A percentile compares a stretch with the other conserved stretches of the same genome.
Evolutionary conservation across 768 basidiomycete genomes (phyloP).

Genomic region (Leucocoprinus birnbaumii): DNA sequence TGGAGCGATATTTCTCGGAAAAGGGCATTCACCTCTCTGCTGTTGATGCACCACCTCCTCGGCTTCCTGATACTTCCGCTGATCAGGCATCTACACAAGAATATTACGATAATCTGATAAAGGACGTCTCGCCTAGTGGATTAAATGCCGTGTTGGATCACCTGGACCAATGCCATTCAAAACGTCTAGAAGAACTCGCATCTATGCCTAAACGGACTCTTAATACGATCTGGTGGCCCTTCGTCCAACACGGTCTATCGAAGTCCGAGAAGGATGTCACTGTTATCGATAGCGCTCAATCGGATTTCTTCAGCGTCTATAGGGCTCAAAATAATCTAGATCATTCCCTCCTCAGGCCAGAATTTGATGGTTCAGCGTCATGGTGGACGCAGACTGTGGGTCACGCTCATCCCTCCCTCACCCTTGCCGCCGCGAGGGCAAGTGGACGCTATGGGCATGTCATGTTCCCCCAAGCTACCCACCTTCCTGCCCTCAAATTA

Average conservation of each 20-base stretch:
- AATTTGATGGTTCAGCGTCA: slow-evolving; percentile 91
- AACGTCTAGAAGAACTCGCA: slow-evolving; percentile 70
- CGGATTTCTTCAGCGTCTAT: slow-evolving; percentile 78
- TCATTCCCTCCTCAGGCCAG: slow-evolving; percentile 39
- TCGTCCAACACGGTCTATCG: slow-evolving; percentile 84
- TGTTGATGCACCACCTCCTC: slow-evolving; percentile 57
- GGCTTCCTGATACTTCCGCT: slow-evolving; percentile 34
- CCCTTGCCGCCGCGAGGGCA: slow-evolving; percentile 84
- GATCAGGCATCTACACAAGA: slow-evolving; percentile 54
- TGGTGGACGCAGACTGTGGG: slow-evolving; percentile 98
- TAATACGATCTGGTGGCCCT: slow-evolving; percentile 93
- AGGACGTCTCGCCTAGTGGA: slow-evolving; percentile 28
- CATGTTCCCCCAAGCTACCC: slow-evolving; percentile 88
- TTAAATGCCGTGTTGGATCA: slow-evolving; percentile 49
- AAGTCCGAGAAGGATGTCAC: slow-evolving; percentile 71
- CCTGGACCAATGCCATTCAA: slow-evolving; percentile 60
- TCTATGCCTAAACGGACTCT: slow-evolving; percentile 78
- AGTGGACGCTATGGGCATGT: slow-evolving; percentile 96
- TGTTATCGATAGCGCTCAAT: slow-evolving; percentile 87
- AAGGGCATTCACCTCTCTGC: slow-evolving; percentile 55
- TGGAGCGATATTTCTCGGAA: slow-evolving; percentile 75
- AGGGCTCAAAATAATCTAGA: slow-evolving; percentile 30
- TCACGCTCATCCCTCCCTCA: slow-evolving; percentile 72
- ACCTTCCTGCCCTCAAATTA: slow-evolving; percentile 81
- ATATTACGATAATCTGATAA: slow-evolving; percentile 65